Conservation (phyloP, 345 rosid genomes). For the Salix exigua region DNA sequence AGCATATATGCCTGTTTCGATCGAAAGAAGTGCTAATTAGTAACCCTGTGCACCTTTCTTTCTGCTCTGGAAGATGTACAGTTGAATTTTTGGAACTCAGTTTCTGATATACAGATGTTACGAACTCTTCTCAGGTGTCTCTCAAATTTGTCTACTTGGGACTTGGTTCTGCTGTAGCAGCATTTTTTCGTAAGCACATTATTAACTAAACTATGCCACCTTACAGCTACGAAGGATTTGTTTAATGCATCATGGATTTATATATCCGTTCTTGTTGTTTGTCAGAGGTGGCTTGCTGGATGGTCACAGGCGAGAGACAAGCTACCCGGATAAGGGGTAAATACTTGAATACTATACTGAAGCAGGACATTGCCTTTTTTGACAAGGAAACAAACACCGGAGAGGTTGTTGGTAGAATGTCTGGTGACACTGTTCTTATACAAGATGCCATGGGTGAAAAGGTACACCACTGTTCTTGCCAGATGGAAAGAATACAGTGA, state of each 20-base stretch:
- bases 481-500: not conserved
- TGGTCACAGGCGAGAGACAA: constrained; percentile 85
- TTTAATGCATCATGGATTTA: not conserved
- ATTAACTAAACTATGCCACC: not conserved
- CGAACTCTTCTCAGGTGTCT: constrained; percentile 42
- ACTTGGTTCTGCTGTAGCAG: constrained; percentile 53
- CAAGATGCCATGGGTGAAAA: constrained; percentile 98
- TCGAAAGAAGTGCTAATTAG: not conserved
- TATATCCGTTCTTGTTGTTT: constrained; percentile 2
- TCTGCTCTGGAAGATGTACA: not conserved
- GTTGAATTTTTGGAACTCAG: not conserved
- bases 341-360: constrained; percentile 68
- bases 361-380: constrained; percentile 78
- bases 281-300: too few species aligned
- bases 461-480: constrained; percentile 32
- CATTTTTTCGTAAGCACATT: constrained; percentile 70
- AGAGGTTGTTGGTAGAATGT: constrained; percentile 90
- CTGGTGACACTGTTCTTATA: constrained; percentile 89
- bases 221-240: not conserved
- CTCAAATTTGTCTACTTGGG: constrained; percentile 75
- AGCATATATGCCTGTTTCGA: not conserved
- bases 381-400: constrained; percentile 80
- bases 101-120: constrained; percentile 2
- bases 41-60: not conserved
- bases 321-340: constrained; percentile 63